phyloP scores from a whole-genome alignment of 352 stramenopile species.

The Phytopythium aichiense region DNA sequence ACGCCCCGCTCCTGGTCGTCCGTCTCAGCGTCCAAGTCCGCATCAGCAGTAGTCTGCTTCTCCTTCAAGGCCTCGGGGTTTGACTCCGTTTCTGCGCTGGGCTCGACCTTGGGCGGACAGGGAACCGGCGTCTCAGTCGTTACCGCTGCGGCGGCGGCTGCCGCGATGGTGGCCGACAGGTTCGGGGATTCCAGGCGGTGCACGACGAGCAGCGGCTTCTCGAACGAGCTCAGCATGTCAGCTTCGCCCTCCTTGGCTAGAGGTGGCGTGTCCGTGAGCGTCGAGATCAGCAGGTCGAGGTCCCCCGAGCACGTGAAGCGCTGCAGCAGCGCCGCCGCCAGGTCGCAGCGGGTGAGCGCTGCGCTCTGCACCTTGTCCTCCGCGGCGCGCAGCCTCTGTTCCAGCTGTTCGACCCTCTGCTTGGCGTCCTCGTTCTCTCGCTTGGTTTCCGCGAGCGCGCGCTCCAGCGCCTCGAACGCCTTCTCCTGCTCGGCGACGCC shows the following conservation, averaged over 20 bases:
- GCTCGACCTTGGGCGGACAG: neutral
- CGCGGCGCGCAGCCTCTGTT: neutral
- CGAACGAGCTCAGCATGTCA: accelerated
- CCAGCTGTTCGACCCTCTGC: neutral
- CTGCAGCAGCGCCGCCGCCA: neutral
- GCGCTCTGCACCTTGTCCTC: neutral
- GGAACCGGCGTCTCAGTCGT: neutral
- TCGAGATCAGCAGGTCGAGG: neutral
- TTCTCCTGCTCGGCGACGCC: neutral
- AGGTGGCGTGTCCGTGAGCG: neutral
- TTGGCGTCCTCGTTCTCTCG: neutral
- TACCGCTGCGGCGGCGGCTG: neutral
- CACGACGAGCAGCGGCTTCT: neutral
- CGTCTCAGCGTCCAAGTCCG: neutral
- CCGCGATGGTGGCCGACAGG: neutral
- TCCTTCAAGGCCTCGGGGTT: too few species aligned
- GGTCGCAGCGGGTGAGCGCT: neutral
- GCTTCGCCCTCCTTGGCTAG: neutral
- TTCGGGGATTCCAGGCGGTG: neutral
- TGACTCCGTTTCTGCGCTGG: neutral
- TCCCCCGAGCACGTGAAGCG: conserved; percentile 4
- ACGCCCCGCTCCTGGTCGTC: neutral
- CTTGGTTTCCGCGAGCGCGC: too few species aligned
- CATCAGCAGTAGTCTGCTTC: neutral
- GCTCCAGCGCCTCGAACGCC: neutral